Base-by-base conservation (phyloP, 129 eudicot genomes). In the Helianthus tuberosus region DNA sequence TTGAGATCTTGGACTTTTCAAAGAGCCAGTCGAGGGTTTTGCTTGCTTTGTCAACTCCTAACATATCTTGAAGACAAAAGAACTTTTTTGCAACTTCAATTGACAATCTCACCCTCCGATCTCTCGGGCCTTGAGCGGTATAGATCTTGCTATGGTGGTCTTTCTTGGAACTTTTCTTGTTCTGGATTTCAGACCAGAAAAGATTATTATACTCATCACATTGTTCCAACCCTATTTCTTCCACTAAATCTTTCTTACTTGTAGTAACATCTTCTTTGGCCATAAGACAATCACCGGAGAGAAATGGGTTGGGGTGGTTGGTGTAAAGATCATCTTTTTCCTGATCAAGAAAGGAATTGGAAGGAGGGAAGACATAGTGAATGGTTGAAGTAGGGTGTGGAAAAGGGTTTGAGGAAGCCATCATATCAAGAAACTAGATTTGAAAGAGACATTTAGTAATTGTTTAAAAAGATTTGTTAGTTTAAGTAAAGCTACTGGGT, bases 61-160 rank as follows among this genome's bases (percentile, higher is more conserved):
- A 52, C 72, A 82, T 44, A 50, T 86, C 87, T 79, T 86, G 87
- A 39, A 86, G 87, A 72, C 15, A 71, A 67, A 86, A 86, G 74
- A 86, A 86, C 66, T 76, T 86, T 25, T 81, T 58, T n/a, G 90
- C 84, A 57, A 82, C 72, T 35, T 82, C 84, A 64, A 76, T 78
- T 1, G 90, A 86, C 55, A 86, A 39, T 79, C 90, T 82, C 13
- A 86, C 80, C 66, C 90, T 75, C 53, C 87, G 49, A 62, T 82
- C 87, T 62, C 90, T 75, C 2, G 71, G 66, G 17, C 90, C 90
- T 35, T 86, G 84, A 6, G 90, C 75, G 0, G 90, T 86, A 72
- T 78, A 51, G 59, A 86, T 86, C 87, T 86, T 86, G 87, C 90
- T 79, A 64, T 86, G 90, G 27, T 82, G 74, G 54, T 86, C 90